Base-by-base conservation (phyloP, 352 stramenopile species). In the Globisporangium lucens region DNA sequence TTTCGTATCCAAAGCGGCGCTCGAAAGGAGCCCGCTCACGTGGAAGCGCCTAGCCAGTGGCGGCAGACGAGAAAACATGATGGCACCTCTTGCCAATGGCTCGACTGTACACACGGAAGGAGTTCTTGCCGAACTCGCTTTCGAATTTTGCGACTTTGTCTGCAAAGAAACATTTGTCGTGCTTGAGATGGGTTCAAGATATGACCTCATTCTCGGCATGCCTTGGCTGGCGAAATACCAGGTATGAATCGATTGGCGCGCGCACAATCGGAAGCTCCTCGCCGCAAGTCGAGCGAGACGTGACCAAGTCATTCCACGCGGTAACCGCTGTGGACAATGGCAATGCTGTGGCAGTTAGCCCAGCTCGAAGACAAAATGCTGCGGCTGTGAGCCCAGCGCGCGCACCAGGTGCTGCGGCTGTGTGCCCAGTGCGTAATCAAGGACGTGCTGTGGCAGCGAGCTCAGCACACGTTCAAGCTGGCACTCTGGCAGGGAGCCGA, bases 221-320 rank as follows among this genome's bases (percentile, higher is more conserved):
- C 56, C 56, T 4, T 62, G 36, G 35, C 27, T 52, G 56, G 36
- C 38, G 1, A 52, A 41, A n/a, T n/a, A 63, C 57, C 13, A 63
- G n/a, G n/a, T n/a, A n/a, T n/a, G n/a, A n/a, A 27, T 53, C 38
- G 57, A 63, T 63, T 63, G 57, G 57, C 33, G 55, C 13, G 55
- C 33, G 29, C 55, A 20, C 55, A 46, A 61, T 61, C 55, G 55
- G 55, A 3, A 61, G 30, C 5, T 61, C 33, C 13, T 47, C 33
- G 2, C 55, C 29, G 6, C 30, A 35, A 8, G 30, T 1, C 30
- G 30, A 35, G 30, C 30, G 30, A 35, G 30, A 35, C 6, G 1
- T 35, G 30, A 35, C 6, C 3, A 35, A 35, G 30, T 35, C 30
- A 35, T 35, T 35, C 30, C 30, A 35, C 30, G 30, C 30, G 30